Percentiles rank a stretch among this genome's conserved stretches.
phyloP scores from a whole-genome alignment of 2,329 filamentous ascomycete species.

The Colletotrichum phormii region DNA sequence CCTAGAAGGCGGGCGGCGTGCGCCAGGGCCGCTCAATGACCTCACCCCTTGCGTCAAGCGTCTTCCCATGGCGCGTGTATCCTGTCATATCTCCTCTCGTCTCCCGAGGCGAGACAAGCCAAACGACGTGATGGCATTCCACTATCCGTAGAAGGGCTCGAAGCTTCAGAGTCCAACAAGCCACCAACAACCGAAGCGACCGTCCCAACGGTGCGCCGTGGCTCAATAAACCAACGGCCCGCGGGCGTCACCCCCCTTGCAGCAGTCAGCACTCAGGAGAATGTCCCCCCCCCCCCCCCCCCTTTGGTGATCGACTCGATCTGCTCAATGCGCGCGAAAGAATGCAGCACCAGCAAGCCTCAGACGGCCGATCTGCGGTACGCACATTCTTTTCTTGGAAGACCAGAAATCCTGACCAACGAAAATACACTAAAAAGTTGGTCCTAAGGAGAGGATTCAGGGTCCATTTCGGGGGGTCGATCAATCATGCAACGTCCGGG shows the following conservation, averaged over 20 bases:
- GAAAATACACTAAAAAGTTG: neutral
- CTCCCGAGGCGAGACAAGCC: constrained; percentile 25
- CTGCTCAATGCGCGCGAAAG: neutral
- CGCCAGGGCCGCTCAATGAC: constrained; percentile 17
- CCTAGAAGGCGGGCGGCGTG: neutral
- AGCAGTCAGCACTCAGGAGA: neutral
- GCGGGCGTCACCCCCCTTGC: too few species aligned
- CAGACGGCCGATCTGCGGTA: neutral
- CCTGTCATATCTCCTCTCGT: constrained; percentile 4
- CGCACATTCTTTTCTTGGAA: constrained; percentile 28
- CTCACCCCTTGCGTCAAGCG: constrained; percentile 33
- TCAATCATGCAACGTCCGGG: neutral
- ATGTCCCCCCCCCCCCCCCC: neutral
- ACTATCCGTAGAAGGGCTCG: neutral
- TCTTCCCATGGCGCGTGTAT: constrained; percentile 5
- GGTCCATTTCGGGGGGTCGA: constrained; percentile 8
- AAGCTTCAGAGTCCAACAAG: constrained; percentile 21
- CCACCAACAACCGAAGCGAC: neutral
- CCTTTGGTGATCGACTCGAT: neutral
- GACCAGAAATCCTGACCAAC: neutral
- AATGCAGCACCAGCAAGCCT: neutral
- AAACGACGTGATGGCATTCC: neutral
- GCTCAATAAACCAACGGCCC: neutral
- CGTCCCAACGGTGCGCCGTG: constrained; percentile 3
- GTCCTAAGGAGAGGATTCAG: neutral